phyloP scores from a whole-genome alignment of 108 stramenopile genomes.

The Tribonema minus region DNA sequence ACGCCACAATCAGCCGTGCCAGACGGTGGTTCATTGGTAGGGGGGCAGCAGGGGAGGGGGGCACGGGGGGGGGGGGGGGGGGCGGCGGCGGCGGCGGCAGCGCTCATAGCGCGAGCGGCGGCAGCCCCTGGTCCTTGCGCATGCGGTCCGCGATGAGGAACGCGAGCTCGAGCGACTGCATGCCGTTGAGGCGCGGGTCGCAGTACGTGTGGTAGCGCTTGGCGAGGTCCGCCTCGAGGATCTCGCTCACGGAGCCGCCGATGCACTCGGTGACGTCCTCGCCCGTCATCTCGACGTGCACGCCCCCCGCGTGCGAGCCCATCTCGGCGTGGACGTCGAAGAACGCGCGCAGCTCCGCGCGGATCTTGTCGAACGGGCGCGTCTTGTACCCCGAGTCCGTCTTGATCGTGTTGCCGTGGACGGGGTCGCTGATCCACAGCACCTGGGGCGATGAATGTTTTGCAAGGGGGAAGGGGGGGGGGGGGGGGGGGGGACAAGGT shows the following conservation, averaged over 20 bases:
- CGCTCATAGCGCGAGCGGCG: conserved; percentile 18
- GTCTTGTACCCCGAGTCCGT: conserved; percentile 88
- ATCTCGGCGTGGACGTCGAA: conserved; percentile 98
- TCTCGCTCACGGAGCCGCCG: conserved; percentile 85
- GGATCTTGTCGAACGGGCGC: conserved; percentile 85
- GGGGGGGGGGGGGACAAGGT: too few relatives aligned
- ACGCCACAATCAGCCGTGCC: too few relatives aligned
- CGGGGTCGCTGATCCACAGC: conserved; percentile 61
- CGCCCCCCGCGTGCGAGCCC: conserved; percentile 94
- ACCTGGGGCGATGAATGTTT: too few relatives aligned
- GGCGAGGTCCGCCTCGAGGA: conserved; percentile 42
- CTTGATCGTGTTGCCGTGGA: conserved; percentile 97
- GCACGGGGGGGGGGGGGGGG: too few relatives aligned
- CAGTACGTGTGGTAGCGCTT: conserved; percentile 86
- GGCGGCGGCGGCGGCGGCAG: too few relatives aligned
- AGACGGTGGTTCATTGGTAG: too few relatives aligned
- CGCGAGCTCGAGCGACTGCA: conserved; percentile 94
- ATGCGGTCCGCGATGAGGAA: conserved; percentile 92
- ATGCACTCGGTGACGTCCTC: conserved; percentile 98
- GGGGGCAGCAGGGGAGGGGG: too few relatives aligned
- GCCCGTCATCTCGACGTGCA: conserved; percentile 63
- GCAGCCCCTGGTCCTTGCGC: conserved; percentile 69
- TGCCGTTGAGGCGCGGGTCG: conserved; percentile 96
- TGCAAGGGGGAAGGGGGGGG: too few relatives aligned
- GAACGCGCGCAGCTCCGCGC: conserved; percentile 89